Conservation (phyloP, 1,139 yeast species). For the Suhomyces choctaworum region DNA sequence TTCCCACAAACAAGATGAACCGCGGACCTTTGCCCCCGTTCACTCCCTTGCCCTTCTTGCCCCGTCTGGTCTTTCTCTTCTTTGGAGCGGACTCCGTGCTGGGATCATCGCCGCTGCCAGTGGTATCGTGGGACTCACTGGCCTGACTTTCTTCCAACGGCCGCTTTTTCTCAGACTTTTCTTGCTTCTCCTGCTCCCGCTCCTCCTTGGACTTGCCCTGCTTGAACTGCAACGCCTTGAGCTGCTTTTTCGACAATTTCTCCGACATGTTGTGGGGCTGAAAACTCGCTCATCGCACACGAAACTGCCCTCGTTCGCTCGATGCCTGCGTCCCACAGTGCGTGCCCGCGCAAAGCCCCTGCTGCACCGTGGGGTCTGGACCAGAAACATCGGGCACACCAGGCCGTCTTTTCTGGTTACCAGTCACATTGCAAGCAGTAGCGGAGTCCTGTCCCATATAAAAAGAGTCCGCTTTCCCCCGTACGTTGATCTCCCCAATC, state of each 20-base stretch:
- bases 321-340: no score
- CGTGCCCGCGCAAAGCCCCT: no score
- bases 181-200: conserved; percentile 32
- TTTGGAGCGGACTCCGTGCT: conserved; percentile 45
- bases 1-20: conserved; percentile 88
- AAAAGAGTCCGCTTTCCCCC: no score
- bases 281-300: conserved; percentile 3
- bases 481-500: no score
- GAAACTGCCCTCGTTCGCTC: no score
- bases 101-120: conserved; percentile 8
- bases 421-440: background rate
- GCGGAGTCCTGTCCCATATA: background rate
- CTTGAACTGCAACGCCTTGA: conserved; percentile 73
- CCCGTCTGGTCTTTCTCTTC: conserved; percentile 76
- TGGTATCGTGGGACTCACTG: conserved; percentile 19
- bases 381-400: no score
- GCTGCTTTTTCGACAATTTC: conserved; percentile 75
- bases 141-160: conserved; percentile 9
- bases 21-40: conserved; percentile 60
- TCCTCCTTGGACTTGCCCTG: conserved; percentile 45
- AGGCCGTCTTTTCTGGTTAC: no score
- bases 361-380: no score
- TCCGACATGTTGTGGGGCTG: conserved; percentile 9
- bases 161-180: conserved; percentile 16
- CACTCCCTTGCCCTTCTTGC: conserved; percentile 63